Evolutionary conservation across 2,329 filamentous ascomycete species (phyloP).

Genomic region (Penicillium sp.): DNA sequence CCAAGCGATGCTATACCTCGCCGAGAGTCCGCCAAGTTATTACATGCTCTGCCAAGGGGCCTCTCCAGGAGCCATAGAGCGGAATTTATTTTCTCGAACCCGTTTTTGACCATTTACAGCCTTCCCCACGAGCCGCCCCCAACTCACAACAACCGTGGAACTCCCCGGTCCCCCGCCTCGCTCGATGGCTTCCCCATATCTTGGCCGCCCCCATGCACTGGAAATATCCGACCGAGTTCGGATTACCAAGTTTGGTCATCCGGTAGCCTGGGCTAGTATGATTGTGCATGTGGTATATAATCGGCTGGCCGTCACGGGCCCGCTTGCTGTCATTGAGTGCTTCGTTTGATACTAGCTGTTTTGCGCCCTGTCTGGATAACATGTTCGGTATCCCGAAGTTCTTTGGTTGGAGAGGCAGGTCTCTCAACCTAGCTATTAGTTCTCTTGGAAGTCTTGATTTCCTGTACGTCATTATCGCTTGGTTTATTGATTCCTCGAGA

Average conservation of each 20-base stretch:
- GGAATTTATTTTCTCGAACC: neutral
- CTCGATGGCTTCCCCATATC: conserved; percentile 22
- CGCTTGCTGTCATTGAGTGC: neutral
- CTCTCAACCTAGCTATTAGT: conserved; percentile 38
- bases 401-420: conserved; percentile 28
- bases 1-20: conserved; percentile 9
- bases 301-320: conserved; percentile 6
- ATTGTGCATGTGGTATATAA: conserved; percentile 23
- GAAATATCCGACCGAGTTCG: conserved; percentile 15
- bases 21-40: conserved; percentile 1
- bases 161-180: conserved; percentile 18
- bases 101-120: conserved; percentile 9
- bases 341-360: conserved; percentile 1
- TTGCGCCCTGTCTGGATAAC: conserved; percentile 14
- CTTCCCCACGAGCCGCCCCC: conserved; percentile 11
- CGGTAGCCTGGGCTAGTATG: conserved; percentile 6
- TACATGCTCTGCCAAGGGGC: conserved; percentile 3
- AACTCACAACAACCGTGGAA: conserved; percentile 7
- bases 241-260: conserved; percentile 27
- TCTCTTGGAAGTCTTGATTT: conserved; percentile 45
- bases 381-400: conserved; percentile 30
- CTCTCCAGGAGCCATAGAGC: conserved; percentile 1
- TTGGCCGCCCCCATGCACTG: conserved; percentile 21
- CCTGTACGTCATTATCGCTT: conserved; percentile 19
- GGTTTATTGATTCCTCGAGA: neutral